Conservation (phyloP, 2,329 filamentous ascomycete species). For the Cladosporium sp. region DNA sequence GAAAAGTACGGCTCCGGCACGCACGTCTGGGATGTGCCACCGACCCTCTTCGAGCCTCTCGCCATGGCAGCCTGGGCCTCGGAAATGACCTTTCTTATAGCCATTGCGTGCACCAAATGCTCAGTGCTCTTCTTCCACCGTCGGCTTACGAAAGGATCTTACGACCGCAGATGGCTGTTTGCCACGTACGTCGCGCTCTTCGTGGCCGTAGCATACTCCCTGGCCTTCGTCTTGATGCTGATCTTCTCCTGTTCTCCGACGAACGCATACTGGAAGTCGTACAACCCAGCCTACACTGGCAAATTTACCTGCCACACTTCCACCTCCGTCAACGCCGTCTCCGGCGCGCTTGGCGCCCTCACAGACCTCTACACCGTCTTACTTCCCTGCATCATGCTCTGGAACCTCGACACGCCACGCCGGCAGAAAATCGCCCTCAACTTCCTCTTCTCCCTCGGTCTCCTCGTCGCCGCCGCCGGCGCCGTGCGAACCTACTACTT, state of each 20-base stretch:
- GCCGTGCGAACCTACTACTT: constrained; percentile 30
- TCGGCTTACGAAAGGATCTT: constrained; percentile 24
- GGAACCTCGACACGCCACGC: constrained; percentile 37
- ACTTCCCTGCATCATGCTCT: constrained; percentile 34
- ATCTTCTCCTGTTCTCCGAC: constrained; percentile 16
- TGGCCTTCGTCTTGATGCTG: constrained; percentile 15
- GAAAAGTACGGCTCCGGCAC: constrained; percentile 14
- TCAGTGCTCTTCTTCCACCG: constrained; percentile 25
- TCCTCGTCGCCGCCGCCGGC: constrained; percentile 28
- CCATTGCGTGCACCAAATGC: constrained; percentile 18
- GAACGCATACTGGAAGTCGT: constrained; percentile 18
- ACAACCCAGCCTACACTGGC: constrained; percentile 12
- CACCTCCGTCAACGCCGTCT: constrained; percentile 23
- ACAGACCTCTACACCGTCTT: constrained; percentile 19
- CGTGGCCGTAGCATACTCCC: constrained; percentile 12
- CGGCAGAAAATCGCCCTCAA: constrained; percentile 34
- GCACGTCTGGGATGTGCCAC: constrained; percentile 20
- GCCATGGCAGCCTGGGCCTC: constrained; percentile 16
- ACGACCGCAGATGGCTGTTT: constrained; percentile 14
- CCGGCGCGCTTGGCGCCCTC: constrained; percentile 17
- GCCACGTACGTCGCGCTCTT: constrained; percentile 14
- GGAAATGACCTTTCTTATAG: constrained; percentile 17
- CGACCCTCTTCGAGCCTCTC: constrained; percentile 9
- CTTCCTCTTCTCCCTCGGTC: constrained; percentile 21
- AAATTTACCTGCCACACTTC: constrained; percentile 26